Evolutionary conservation across 2,329 filamentous ascomycete genomes (phyloP).

Genomic region (Coniochaeta hoffmannii): DNA sequence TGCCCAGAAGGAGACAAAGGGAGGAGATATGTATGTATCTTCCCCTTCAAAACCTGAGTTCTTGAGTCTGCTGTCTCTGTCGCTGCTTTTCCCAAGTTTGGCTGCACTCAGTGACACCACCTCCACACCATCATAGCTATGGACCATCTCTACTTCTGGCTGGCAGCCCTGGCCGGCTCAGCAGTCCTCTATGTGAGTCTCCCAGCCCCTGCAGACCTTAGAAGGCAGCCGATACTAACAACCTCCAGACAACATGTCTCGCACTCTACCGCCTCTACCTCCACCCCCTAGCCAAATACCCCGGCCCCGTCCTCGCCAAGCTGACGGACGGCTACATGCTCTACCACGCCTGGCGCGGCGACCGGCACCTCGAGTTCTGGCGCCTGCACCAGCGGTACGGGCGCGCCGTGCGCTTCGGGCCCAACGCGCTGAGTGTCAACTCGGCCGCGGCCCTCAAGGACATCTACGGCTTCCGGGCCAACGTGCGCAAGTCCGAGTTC

Average conservation of each 20-base stretch:
- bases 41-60: background rate
- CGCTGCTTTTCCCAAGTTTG: background rate
- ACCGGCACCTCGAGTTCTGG: slow-evolving; percentile 67
- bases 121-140: background rate
- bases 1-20: no score
- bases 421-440: slow-evolving; percentile 73
- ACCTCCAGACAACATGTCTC: slow-evolving; percentile 28
- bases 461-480: slow-evolving; percentile 57
- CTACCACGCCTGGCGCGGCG: slow-evolving; percentile 68
- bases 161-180: slow-evolving; percentile 27
- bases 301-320: slow-evolving; percentile 56
- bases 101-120: slow-evolving; percentile 8
- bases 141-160: slow-evolving; percentile 31
- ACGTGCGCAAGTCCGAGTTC: slow-evolving; percentile 62
- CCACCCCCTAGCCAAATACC: slow-evolving; percentile 58
- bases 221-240: background rate
- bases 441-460: slow-evolving; percentile 58
- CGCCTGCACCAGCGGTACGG: slow-evolving; percentile 66
- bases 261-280: slow-evolving; percentile 52
- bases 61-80: background rate
- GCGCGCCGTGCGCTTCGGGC: slow-evolving; percentile 63
- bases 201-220: background rate
- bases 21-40: background rate
- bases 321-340: slow-evolving; percentile 58
- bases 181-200: slow-evolving; percentile 33